Base-by-base conservation (phyloP, 2,329 filamentous ascomycete genomes). In the Metarhizium rileyi region DNA sequence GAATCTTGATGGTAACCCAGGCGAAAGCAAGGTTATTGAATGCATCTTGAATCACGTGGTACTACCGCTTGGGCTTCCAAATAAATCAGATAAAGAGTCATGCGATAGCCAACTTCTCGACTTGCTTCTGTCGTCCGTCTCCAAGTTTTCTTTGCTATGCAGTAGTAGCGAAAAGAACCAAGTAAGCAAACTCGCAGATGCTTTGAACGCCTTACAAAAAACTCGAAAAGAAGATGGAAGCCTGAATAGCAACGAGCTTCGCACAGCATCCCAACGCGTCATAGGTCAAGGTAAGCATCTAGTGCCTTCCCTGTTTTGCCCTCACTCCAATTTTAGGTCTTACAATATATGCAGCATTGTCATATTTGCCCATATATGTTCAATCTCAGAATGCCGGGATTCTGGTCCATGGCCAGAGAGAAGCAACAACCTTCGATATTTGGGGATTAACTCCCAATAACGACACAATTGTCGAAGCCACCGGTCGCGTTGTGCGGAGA, bases 11-110 rank as follows among this genome's bases (percentile, higher is more conserved):
- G 27, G 12, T 28, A 7, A 7, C 27, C 27, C 27, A 7, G 5
- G 12, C 27, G 27, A 12, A 28, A 28, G 27, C 27, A 28, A 7
- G 12, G 12, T 25, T 35, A 23, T 47, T 35, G 25, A 18, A 22
- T 27, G 12, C 41, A 42, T 51, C 22, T 41, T 53, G 14, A 44
- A 49, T 18, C 43, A 53, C 43, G 49, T 51, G 16, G 46, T 53
- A n/a, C 38, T 53, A n/a, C 51, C 49, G 4, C 42, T 22, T 2
- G 43, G 38, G 20, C 46, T 53, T 10, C 49, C 51, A 6, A n/a
- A 22, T 14, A 35, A 38, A 26, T n/a, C 35, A 8, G 35, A 36
- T 9, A 14, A 20, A 20, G 33, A 22, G 10, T 1, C 16, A 8
- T 38, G 18, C 2, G 20, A 47, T 28, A 26, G 47, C 1, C 4